Evolutionary conservation across 2,329 filamentous ascomycete genomes (phyloP).

Genomic region (Hymenotorrendiella dingleyae): DNA sequence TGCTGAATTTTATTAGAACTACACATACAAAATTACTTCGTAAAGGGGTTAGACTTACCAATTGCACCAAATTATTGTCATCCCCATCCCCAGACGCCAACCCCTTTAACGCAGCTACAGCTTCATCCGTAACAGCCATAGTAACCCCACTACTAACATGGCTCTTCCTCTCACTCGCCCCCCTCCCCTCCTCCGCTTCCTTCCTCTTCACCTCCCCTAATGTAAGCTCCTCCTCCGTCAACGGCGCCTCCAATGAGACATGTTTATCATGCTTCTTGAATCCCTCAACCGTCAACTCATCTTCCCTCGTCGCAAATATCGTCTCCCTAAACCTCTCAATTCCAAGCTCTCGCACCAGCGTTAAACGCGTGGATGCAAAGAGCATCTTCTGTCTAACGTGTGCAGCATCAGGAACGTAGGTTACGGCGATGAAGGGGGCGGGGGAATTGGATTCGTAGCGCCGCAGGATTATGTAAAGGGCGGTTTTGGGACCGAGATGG

Average conservation of each 20-base stretch:
- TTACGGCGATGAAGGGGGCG: constrained; percentile 57
- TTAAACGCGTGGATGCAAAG: constrained; percentile 71
- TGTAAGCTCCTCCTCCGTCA: constrained; percentile 72
- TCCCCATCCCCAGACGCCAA: constrained; percentile 45
- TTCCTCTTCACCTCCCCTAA: constrained; percentile 68
- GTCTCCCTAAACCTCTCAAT: constrained; percentile 73
- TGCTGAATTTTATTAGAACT: constrained; percentile 41
- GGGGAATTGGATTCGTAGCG: constrained; percentile 50
- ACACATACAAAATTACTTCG: not conserved
- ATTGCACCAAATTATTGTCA: constrained; percentile 49
- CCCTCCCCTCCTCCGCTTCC: constrained; percentile 67
- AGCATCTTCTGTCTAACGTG: constrained; percentile 83
- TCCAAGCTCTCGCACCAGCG: constrained; percentile 69
- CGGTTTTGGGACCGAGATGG: constrained; percentile 59
- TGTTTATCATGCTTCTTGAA: constrained; percentile 71
- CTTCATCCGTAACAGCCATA: constrained; percentile 52
- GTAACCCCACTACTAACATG: constrained; percentile 40
- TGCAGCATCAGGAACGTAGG: constrained; percentile 73
- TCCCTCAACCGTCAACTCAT: constrained; percentile 63
- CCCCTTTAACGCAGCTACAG: constrained; percentile 56
- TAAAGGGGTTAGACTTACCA: constrained; percentile 43
- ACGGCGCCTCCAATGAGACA: constrained; percentile 55
- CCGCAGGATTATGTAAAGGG: constrained; percentile 71
- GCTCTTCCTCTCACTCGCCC: constrained; percentile 52
- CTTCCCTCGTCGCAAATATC: constrained; percentile 63